A percentile compares a stretch with the other conserved stretches of the same genome.
These are phyloP conservation scores for Halophytophthora batemanensis DNA, from an alignment of 352 stramenopile genomes.

Conservation along the genomic window DNA sequence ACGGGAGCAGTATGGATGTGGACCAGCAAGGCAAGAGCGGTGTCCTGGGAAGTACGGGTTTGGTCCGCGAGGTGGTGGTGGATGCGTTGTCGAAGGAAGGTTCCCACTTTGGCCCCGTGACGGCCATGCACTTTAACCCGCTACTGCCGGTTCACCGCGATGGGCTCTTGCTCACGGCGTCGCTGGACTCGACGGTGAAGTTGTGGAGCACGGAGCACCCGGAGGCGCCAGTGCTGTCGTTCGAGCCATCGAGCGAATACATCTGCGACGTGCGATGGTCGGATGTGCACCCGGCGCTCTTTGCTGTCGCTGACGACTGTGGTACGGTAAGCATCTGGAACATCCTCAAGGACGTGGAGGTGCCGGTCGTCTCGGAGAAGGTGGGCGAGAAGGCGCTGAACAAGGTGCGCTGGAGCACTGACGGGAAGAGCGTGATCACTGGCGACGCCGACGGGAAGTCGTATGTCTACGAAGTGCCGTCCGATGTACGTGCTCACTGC, in stretches of 20 bases:
- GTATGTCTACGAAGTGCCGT: constrained; percentile 76
- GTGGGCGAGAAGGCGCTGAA: constrained; percentile 75
- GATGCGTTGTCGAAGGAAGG: constrained; percentile 55
- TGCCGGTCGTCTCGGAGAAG: constrained; percentile 60
- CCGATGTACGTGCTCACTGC: constrained; percentile 54
- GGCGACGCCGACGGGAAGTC: constrained; percentile 75
- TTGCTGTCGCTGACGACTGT: constrained; percentile 78
- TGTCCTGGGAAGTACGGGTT: constrained; percentile 22
- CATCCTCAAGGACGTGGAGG: constrained; percentile 81
- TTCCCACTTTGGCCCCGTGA: constrained; percentile 81
- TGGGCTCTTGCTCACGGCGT: constrained; percentile 75
- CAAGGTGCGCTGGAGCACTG: constrained; percentile 78
- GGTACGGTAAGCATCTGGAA: constrained; percentile 82
- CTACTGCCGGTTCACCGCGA: constrained; percentile 69
- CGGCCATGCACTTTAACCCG: constrained; percentile 83
- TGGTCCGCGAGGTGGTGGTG: constrained; percentile 70
- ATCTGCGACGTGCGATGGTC: constrained; percentile 88
- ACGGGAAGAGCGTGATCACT: constrained; percentile 77
- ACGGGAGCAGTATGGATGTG: constrained; percentile 17
- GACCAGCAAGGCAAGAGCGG: constrained; percentile 43
- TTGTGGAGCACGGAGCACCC: constrained; percentile 83
- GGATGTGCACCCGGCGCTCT: constrained; percentile 69
- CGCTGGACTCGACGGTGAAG: constrained; percentile 86
- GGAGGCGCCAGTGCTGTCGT: constrained; percentile 67
- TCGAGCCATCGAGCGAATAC: constrained; percentile 87